Evolutionary conservation across 495 filamentous ascomycete species (phyloP).

Genomic region (Neurospora intermedia): DNA sequence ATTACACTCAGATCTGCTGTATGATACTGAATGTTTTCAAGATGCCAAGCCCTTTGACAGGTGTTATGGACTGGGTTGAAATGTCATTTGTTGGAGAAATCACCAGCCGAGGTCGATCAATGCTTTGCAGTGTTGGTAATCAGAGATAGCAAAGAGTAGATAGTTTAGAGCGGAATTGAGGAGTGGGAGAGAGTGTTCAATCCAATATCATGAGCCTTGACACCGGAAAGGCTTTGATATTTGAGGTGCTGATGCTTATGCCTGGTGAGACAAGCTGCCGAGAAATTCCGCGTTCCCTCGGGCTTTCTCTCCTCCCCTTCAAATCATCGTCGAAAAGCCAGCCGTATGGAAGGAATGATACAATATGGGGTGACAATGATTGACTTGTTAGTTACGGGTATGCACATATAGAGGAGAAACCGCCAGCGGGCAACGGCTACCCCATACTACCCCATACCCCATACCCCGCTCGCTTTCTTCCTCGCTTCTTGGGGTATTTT

Average conservation of each 20-base stretch:
- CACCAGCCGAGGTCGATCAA: not conserved
- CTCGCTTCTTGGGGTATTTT: not conserved
- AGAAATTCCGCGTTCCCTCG: not conserved
- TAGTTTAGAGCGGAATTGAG: not conserved
- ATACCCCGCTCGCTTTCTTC: not conserved
- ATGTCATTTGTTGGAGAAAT: not conserved
- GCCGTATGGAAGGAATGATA: not conserved
- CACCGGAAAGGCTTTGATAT: not conserved
- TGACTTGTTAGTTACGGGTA: not conserved
- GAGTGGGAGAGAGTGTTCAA: not conserved
- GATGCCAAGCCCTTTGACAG: not conserved
- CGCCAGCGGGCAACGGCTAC: not conserved
- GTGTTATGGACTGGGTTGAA: not conserved
- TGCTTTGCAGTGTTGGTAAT: not conserved
- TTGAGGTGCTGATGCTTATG: not conserved
- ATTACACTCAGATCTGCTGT: not conserved
- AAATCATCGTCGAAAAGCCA: not conserved
- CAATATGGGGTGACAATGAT: not conserved
- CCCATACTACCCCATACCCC: not conserved
- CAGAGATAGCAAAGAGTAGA: not conserved
- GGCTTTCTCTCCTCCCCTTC: not conserved
- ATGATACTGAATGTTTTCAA: not conserved
- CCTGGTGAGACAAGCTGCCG: not conserved
- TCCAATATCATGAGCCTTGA: not conserved
- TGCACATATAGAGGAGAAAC: not conserved